Conservation (phyloP, 2,329 filamentous ascomycete species). For the Aspergillus hiratsukae region DNA sequence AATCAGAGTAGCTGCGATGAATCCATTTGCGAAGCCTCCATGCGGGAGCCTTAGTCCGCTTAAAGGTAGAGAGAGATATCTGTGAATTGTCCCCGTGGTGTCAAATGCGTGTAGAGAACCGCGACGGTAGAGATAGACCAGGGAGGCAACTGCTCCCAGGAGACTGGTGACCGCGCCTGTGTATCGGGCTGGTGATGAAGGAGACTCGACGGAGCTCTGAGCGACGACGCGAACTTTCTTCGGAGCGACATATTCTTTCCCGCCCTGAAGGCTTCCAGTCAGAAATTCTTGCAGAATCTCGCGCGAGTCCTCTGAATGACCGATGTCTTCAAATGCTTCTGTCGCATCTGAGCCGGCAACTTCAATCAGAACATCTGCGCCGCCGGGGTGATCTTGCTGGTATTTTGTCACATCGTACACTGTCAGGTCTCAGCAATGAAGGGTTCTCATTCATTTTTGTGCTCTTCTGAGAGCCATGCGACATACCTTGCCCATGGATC, state of each 20-base stretch:
- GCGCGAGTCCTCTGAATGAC: conserved; percentile 42
- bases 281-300: conserved; percentile 34
- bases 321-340: conserved; percentile 36
- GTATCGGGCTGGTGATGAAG: conserved; percentile 24
- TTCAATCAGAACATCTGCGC: conserved; percentile 35
- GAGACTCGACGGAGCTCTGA: conserved; percentile 3
- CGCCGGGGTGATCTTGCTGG: conserved; percentile 53
- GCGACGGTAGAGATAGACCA: conserved; percentile 25
- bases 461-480: background rate
- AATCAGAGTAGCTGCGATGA: conserved; percentile 15
- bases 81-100: too few relatives aligned
- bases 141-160: conserved; percentile 26
- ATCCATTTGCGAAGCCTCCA: conserved; percentile 18
- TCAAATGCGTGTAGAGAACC: background rate
- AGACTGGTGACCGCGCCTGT: conserved; percentile 16
- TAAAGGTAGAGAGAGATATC: background rate
- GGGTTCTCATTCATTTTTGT: too few relatives aligned
- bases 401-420: conserved; percentile 59
- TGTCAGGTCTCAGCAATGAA: conserved; percentile 15
- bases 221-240: conserved; percentile 16
- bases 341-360: conserved; percentile 41
- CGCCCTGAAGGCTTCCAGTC: conserved; percentile 20
- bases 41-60: background rate
- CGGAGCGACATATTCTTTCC: conserved; percentile 9
- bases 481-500: conserved; percentile 49